Evolutionary conservation across 164 flowering plant genomes (phyloP).

Genomic region (Sedum album): DNA sequence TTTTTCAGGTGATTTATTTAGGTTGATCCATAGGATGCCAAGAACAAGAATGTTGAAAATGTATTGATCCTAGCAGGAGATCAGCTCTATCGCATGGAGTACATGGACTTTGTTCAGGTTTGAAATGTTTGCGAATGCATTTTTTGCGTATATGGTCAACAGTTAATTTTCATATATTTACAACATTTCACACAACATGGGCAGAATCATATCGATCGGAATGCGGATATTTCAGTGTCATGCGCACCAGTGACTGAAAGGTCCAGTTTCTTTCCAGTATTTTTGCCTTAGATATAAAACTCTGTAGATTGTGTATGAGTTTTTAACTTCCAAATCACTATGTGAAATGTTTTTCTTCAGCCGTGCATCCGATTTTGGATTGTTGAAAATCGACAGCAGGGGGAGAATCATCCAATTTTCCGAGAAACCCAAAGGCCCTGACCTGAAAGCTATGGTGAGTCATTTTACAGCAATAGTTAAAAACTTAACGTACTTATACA

Average conservation of each 20-base stretch:
- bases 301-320: no score
- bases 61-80: conserved; percentile 78
- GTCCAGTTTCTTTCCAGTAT: conserved; percentile 20
- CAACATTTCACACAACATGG: not conserved
- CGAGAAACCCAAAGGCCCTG: conserved; percentile 85
- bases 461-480: not conserved
- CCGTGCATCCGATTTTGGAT: conserved; percentile 91
- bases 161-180: not conserved
- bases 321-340: not conserved
- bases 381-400: conserved; percentile 69
- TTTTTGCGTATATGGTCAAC: not conserved
- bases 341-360: conserved; percentile 27
- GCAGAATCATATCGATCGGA: conserved; percentile 73
- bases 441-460: conserved; percentile 71
- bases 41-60: conserved; percentile 69
- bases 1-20: not conserved
- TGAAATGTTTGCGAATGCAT: not conserved
- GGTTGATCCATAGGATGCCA: conserved; percentile 61
- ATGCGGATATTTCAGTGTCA: conserved; percentile 79
- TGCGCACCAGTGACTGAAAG: conserved; percentile 74
- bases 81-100: conserved; percentile 95
- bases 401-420: conserved; percentile 78
- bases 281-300: not conserved
- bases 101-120: conserved; percentile 89
- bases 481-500: not conserved